Conservation (phyloP, 208 protist species). For the Acanthamoeba healyi region DNA sequence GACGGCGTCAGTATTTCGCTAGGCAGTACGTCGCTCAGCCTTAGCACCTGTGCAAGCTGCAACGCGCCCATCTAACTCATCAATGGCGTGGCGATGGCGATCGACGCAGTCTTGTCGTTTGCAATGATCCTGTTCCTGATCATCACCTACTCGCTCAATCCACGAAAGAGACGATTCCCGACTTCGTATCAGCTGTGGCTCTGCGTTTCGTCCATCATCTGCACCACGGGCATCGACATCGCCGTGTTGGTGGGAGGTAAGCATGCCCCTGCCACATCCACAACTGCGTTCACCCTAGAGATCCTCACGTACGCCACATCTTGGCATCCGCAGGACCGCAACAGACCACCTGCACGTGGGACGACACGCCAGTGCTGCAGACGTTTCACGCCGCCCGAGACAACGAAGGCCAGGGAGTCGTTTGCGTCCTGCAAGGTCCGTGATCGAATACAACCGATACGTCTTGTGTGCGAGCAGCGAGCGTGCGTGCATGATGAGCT, state of each 20-base stretch:
- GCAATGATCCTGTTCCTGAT: not conserved
- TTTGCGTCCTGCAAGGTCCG: constrained; percentile 36
- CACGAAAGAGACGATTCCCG: constrained; percentile 37
- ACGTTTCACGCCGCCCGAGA: not conserved
- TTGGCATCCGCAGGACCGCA: not conserved
- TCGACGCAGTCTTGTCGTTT: not conserved
- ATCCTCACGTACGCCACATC: too few relatives aligned
- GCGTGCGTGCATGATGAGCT: too few relatives aligned
- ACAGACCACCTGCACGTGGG: constrained; percentile 6
- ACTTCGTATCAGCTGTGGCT: constrained; percentile 10
- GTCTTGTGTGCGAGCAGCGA: too few relatives aligned
- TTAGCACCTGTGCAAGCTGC: not conserved
- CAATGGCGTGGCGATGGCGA: too few relatives aligned
- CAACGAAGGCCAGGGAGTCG: constrained; percentile 27
- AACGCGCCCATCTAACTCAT: not conserved
- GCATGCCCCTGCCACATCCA: not conserved
- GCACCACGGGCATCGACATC: constrained; percentile 4
- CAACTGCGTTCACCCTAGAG: not conserved
- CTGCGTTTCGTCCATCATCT: constrained; percentile 8
- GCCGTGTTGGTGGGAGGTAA: constrained; percentile 5
- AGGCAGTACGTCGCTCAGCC: not conserved
- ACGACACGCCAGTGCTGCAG: not conserved
- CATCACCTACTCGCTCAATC: constrained; percentile 5
- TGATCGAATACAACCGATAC: too few relatives aligned
- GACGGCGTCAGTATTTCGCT: not conserved